Evolutionary conservation across 108 stramenopile genomes (phyloP).

Genomic region (Mediolabrus comicus): DNA sequence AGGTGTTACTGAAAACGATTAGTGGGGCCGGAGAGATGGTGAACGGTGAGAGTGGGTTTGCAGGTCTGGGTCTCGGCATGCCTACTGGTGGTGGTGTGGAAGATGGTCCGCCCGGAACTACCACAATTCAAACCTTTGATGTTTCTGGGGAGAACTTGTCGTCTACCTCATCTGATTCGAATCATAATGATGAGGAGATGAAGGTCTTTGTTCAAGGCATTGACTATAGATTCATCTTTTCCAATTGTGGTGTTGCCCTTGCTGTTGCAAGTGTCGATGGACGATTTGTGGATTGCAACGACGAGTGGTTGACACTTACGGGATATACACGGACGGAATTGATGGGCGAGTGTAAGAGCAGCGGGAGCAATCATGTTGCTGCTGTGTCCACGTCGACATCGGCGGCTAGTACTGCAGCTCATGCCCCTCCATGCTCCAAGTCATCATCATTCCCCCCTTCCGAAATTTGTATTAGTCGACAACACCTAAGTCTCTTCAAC

Average conservation of each 20-base stretch:
- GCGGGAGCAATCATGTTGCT: background rate
- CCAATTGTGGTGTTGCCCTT: constrained; percentile 56
- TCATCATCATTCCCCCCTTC: constrained; percentile 4
- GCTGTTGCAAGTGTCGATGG: constrained; percentile 80
- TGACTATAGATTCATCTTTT: constrained; percentile 73
- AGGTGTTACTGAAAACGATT: constrained; percentile 68
- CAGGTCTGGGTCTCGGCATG: background rate
- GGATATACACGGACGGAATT: constrained; percentile 49
- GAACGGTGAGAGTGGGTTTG: constrained; percentile 19
- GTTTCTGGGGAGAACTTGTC: constrained; percentile 12
- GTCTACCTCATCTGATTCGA: background rate
- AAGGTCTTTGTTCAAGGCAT: constrained; percentile 63
- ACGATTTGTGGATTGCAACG: constrained; percentile 78
- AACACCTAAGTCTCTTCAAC: constrained; percentile 76
- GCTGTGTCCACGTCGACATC: constrained; percentile 18
- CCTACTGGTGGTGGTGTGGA: background rate
- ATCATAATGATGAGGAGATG: constrained; percentile 52
- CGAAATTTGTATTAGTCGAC: constrained; percentile 18
- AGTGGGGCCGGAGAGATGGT: constrained; percentile 51
- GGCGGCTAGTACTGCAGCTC: background rate
- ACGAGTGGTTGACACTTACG: constrained; percentile 57
- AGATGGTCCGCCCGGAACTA: background rate
- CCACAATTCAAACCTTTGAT: constrained; percentile 17
- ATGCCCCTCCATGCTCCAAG: background rate
- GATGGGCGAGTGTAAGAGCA: constrained; percentile 34